Conservation (phyloP, 768 basidiomycete species). For the Leccinum uliginosum region DNA sequence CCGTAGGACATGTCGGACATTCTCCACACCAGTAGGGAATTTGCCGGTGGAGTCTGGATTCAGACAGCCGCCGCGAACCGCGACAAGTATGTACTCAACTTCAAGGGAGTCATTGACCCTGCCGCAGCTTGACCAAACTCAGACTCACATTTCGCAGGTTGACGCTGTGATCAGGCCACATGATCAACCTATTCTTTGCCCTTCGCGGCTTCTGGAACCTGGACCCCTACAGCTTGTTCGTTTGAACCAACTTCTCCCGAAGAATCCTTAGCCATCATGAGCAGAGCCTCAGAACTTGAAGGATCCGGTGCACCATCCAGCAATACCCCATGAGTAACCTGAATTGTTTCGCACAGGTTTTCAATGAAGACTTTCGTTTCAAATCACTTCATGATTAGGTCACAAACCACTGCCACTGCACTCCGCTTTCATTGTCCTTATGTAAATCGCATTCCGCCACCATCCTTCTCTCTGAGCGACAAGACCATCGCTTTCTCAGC, state of each 20-base stretch:
- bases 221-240: not conserved
- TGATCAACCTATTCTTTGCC: not conserved
- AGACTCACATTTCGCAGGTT: not conserved
- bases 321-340: not conserved
- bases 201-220: not conserved
- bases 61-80: not conserved
- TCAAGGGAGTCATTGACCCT: not conserved
- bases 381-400: conserved; percentile 6
- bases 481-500: no score
- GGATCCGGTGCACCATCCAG: not conserved
- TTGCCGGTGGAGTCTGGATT: not conserved
- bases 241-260: not conserved
- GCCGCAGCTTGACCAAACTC: not conserved
- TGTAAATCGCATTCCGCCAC: not conserved
- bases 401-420: conserved; percentile 6
- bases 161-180: not conserved
- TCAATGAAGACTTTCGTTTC: conserved; percentile 6
- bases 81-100: not conserved
- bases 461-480: no score
- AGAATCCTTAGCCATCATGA: not conserved
- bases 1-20: no score
- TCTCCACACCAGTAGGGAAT: not conserved
- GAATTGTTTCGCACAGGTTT: not conserved
- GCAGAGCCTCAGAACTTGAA: not conserved
- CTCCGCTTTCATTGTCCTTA: not conserved